Evolutionary conservation across 169 alveolate species (phyloP).

Genomic region (Eimeria nieschulzi): DNA sequence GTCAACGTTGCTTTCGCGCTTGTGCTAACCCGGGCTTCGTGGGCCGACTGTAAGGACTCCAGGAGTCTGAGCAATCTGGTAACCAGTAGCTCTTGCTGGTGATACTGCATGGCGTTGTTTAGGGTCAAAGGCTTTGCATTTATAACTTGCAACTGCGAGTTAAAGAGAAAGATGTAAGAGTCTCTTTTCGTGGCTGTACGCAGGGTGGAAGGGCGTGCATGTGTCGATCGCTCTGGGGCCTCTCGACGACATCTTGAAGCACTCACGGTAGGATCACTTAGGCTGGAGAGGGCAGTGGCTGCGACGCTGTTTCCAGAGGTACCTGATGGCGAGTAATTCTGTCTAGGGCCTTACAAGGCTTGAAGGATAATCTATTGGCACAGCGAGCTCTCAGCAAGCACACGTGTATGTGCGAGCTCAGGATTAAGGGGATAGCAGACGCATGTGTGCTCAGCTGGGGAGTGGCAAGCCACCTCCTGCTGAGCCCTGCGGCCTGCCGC

Average conservation of each 20-base stretch:
- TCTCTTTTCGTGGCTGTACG: neutral
- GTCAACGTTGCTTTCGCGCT: too few species aligned
- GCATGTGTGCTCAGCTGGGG: neutral
- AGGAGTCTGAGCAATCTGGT: too few species aligned
- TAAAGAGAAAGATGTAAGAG: too few species aligned
- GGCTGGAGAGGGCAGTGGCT: neutral
- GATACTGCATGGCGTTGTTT: too few species aligned
- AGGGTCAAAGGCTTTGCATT: too few species aligned
- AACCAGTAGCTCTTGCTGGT: too few species aligned
- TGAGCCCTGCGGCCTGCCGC: neutral
- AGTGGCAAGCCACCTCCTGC: neutral
- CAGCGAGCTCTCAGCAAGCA: too few species aligned
- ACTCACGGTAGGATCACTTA: neutral
- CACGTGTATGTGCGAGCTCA: neutral
- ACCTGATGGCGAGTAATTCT: neutral
- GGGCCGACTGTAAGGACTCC: too few species aligned
- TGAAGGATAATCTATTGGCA: too few species aligned
- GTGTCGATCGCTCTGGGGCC: neutral
- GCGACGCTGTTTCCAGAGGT: neutral
- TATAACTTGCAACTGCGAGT: neutral
- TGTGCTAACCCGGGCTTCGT: too few species aligned
- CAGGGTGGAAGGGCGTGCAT: neutral
- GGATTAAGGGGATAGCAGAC: neutral
- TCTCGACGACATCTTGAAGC: neutral
- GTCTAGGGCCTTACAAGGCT: neutral